These are phyloP conservation scores for Pseudogymnoascus sp. DNA, from an alignment of 2,329 filamentous ascomycete genomes.

Conservation along the genomic window DNA sequence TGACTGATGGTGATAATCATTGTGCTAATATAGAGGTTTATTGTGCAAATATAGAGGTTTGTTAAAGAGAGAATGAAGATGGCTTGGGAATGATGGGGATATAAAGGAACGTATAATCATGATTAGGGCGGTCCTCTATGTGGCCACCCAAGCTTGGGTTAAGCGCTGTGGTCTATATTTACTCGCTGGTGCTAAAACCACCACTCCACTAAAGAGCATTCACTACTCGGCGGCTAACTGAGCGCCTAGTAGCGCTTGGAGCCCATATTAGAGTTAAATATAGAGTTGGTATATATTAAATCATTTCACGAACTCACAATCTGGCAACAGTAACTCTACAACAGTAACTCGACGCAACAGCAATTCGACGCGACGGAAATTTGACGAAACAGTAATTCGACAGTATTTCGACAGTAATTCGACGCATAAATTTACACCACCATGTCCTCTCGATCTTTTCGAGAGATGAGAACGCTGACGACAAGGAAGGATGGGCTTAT, in stretches of 20 bases:
- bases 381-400: too few species aligned
- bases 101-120: background rate
- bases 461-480: background rate
- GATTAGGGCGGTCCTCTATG: background rate
- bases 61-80: background rate
- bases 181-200: background rate
- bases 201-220: background rate
- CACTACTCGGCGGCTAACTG: background rate
- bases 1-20: conserved; percentile 10
- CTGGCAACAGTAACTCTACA: background rate
- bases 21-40: background rate
- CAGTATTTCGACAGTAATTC: background rate
- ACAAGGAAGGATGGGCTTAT: background rate
- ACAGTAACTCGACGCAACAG: background rate
- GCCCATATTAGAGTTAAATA: background rate
- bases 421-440: background rate
- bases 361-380: background rate
- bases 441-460: background rate
- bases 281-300: background rate
- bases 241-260: background rate
- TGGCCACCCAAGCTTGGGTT: background rate
- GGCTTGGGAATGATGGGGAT: background rate
- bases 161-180: background rate
- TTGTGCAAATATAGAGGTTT: background rate
- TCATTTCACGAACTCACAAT: background rate